Conservation (phyloP, 75 land plant genomes). For the Isoetes taiwanensis region DNA sequence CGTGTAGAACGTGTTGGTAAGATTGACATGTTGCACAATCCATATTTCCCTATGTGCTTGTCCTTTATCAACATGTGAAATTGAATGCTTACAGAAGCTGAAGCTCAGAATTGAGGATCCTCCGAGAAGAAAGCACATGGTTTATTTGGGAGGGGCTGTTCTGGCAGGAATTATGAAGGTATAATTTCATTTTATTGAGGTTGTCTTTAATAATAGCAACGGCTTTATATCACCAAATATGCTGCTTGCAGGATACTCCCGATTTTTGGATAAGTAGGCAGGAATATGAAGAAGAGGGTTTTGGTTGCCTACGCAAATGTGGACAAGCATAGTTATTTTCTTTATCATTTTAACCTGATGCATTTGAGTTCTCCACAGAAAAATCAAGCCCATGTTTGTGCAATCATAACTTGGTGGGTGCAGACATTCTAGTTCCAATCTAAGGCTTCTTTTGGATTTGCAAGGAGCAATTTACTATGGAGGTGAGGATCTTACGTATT, state of each 20-base stretch:
- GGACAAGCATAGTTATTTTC: conserved; percentile 38
- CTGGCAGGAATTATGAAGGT: conserved; percentile 99
- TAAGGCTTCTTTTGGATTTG: no score
- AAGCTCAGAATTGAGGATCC: conserved; percentile 91
- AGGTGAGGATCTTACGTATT: no score
- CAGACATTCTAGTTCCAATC: no score
- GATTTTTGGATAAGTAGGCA: conserved; percentile 89
- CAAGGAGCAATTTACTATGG: no score
- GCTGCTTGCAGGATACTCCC: conserved; percentile 68
- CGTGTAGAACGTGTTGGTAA: no score
- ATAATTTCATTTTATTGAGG: neutral
- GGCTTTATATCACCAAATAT: neutral
- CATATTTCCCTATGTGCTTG: no score
- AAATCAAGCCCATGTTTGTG: no score
- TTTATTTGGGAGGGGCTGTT: conserved; percentile 96
- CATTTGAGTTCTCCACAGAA: no score
- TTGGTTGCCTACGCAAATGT: conserved; percentile 69
- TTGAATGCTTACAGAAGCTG: conserved; percentile 42
- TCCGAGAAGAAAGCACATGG: conserved; percentile 97
- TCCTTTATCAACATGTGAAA: no score
- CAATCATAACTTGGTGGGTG: no score
- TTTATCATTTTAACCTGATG: no score
- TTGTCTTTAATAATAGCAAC: neutral
- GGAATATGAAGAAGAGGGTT: conserved; percentile 87
- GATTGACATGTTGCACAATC: no score